These are phyloP conservation scores for Chalaropsis ovoidea DNA, from an alignment of 2,329 filamentous ascomycete genomes.

Conservation along the genomic window DNA sequence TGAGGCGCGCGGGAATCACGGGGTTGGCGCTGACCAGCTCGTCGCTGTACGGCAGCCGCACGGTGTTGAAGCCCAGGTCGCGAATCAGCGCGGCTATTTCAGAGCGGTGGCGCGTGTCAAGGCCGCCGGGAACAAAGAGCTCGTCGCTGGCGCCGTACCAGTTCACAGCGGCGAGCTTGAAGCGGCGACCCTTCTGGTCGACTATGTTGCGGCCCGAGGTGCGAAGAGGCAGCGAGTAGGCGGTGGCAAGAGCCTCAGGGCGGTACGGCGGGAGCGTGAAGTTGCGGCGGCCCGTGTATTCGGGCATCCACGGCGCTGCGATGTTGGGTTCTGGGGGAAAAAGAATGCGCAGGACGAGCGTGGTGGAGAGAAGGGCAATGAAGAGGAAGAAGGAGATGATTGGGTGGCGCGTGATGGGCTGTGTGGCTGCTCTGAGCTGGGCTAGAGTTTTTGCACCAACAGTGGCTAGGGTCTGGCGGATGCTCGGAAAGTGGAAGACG, in stretches of 20 bases:
- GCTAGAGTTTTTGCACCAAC: too few relatives aligned
- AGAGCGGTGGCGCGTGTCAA: constrained; percentile 52
- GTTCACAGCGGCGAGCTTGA: constrained; percentile 56
- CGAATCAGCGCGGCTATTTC: constrained; percentile 52
- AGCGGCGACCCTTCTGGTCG: constrained; percentile 46
- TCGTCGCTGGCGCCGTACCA: constrained; percentile 64
- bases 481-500: not conserved
- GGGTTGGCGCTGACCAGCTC: constrained; percentile 53
- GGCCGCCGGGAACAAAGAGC: constrained; percentile 52
- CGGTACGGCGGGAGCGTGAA: constrained; percentile 40
- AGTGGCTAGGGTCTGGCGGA: not conserved
- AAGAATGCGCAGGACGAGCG: constrained; percentile 20
- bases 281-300: constrained; percentile 36
- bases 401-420: constrained; percentile 17
- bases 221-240: constrained; percentile 48
- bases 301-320: constrained; percentile 40
- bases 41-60: constrained; percentile 58
- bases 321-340: constrained; percentile 21
- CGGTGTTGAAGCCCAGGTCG: constrained; percentile 57
- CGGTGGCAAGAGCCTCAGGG: constrained; percentile 35
- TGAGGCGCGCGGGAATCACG: constrained; percentile 38
- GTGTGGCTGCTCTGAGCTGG: not conserved
- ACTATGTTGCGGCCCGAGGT: constrained; percentile 52
- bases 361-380: constrained; percentile 3
- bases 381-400: constrained; percentile 16